Evolutionary conservation across 192 early-diverging fungal genomes (phyloP), one percentile per base, ranked within the genome.

Genomic region (Borealophlyctis nickersoniae): DNA sequence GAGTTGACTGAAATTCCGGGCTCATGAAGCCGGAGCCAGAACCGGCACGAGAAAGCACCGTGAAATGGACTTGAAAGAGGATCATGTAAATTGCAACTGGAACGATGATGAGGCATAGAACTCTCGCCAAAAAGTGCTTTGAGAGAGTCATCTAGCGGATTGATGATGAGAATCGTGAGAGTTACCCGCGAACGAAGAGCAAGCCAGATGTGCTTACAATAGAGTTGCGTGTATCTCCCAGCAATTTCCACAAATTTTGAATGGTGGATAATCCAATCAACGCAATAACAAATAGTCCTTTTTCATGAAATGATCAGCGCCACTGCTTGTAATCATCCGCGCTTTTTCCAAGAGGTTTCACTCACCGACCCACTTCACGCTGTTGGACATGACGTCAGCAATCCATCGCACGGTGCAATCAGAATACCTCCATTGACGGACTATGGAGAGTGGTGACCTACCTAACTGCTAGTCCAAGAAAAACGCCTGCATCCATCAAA

Each of bases 341-440:
- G 30, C 34, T 22, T 23, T 2, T 34, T 16, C 13, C 30, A 36
- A 28, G 3, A 13, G 28, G 23, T 39, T 22, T 2, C 35, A 61
- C 71, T 49, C 35, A 76, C 74, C 82, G 49, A 84, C 77, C 78
- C 77, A 80, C 64, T 84, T 84, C 27, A 81, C 77, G 60, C 76
- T 78, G n/a, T 31, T 24, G 24, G 49, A 30, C n/a, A n/a, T n/a
- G n/a, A n/a, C n/a, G n/a, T n/a, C n/a, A n/a, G n/a, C n/a, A n/a
- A n/a, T n/a, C n/a, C n/a, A n/a, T n/a, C n/a, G n/a, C n/a, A n/a
- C n/a, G n/a, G n/a, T n/a, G n/a, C n/a, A n/a, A n/a, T n/a, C n/a
- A n/a, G n/a, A n/a, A n/a, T n/a, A n/a, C n/a, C n/a, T n/a, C n/a
- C n/a, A n/a, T n/a, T n/a, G n/a, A n/a, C n/a, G n/a, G n/a, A n/a